A percentile compares a stretch with the other conserved stretches of the same genome.
These are phyloP conservation scores for Lanmaoa rubissima DNA, from an alignment of 768 basidiomycete genomes.

Conservation along the genomic window DNA sequence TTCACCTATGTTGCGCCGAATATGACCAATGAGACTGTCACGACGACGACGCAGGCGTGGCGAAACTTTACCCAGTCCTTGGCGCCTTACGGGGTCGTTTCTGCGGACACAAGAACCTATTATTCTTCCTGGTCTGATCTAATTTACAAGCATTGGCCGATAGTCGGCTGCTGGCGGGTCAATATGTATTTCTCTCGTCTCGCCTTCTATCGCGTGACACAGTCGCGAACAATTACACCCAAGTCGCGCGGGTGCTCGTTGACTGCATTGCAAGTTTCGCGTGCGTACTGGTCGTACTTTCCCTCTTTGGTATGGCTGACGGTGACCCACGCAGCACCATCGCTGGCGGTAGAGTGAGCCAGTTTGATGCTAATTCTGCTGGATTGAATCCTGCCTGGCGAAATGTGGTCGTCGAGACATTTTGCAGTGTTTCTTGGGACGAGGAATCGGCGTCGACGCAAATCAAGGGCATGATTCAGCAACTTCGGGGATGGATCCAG, in stretches of 20 bases:
- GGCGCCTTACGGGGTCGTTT: conserved; percentile 17
- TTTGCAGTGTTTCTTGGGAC: conserved; percentile 10
- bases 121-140: conserved; percentile 28
- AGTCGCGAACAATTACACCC: conserved; percentile 18
- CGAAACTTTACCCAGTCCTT: conserved; percentile 20
- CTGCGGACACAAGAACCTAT: conserved; percentile 23
- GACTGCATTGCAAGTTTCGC: not conserved
- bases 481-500: conserved; percentile 8
- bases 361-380: conserved; percentile 34
- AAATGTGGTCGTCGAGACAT: conserved; percentile 28
- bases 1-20: conserved; percentile 28
- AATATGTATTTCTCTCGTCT: conserved; percentile 10
- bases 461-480: conserved; percentile 11
- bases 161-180: too few relatives aligned
- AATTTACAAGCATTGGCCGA: too few relatives aligned
- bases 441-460: conserved; percentile 17
- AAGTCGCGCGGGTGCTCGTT: conserved; percentile 24
- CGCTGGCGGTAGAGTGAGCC: conserved; percentile 43
- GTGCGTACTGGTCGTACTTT: not conserved
- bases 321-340: conserved; percentile 33
- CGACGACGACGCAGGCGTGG: conserved; percentile 34
- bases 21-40: conserved; percentile 33
- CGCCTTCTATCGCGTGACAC: conserved; percentile 35
- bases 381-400: conserved; percentile 52
- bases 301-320: not conserved